Conservation (phyloP, 2,329 filamentous ascomycete species). For the Penicillium sp. region DNA sequence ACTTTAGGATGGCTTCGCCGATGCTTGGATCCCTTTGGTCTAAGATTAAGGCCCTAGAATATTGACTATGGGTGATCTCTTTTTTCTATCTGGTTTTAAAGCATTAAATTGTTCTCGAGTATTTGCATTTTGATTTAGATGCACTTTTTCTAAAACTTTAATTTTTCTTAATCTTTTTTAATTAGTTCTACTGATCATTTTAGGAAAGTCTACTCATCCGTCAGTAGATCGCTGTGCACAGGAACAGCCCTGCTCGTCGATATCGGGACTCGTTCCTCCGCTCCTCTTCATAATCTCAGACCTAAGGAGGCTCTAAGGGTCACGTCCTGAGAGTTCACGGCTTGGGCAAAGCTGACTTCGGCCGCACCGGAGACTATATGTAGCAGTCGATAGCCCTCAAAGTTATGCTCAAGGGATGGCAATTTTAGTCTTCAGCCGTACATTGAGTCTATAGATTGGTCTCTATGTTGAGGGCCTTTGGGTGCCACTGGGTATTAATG, state of each 20-base stretch:
- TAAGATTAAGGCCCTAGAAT: slow-evolving; percentile 12
- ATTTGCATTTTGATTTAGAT: neutral
- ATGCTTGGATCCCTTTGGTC: slow-evolving; percentile 20
- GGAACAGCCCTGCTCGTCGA: slow-evolving; percentile 18
- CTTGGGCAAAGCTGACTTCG: too few relatives aligned
- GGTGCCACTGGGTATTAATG: too few relatives aligned
- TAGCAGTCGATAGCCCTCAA: too few relatives aligned
- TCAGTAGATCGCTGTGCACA: slow-evolving; percentile 17
- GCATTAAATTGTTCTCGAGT: neutral
- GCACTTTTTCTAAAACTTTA: too few relatives aligned
- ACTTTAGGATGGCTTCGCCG: slow-evolving; percentile 24
- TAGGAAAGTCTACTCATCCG: slow-evolving; percentile 22
- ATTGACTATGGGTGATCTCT: slow-evolving; percentile 13
- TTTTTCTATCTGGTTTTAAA: neutral
- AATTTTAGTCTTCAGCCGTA: too few relatives aligned
- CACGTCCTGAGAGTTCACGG: too few relatives aligned
- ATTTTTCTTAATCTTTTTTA: slow-evolving; percentile 1
- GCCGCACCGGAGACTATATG: too few relatives aligned
- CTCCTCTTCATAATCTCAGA: slow-evolving; percentile 15
- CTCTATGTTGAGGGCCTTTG: too few relatives aligned
- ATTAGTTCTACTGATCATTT: slow-evolving; percentile 12
- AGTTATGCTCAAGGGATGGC: too few relatives aligned
- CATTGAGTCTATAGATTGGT: too few relatives aligned
- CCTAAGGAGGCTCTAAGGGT: neutral
- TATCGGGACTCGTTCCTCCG: slow-evolving; percentile 27